These are phyloP conservation scores for Diaporthe citriasiana DNA, from an alignment of 2,329 filamentous ascomycete species.

Conservation along the genomic window DNA sequence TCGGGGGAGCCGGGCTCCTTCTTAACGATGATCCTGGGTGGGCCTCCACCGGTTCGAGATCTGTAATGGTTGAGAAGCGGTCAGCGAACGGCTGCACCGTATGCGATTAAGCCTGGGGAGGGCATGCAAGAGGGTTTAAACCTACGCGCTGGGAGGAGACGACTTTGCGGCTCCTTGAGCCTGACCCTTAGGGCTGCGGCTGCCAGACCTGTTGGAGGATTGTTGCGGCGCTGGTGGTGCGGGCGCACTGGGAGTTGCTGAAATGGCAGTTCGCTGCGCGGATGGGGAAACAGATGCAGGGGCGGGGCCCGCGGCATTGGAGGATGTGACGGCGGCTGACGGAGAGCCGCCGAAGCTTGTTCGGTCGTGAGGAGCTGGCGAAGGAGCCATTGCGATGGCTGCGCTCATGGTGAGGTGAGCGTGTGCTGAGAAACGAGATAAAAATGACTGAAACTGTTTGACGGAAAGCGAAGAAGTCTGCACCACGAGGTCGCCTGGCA, in stretches of 20 bases:
- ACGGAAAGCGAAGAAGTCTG: slow-evolving; percentile 15
- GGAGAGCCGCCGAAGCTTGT: slow-evolving; percentile 68
- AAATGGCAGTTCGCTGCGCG: slow-evolving; percentile 58
- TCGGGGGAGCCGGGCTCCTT: slow-evolving; percentile 82
- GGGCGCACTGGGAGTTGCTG: slow-evolving; percentile 59
- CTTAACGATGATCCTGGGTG: slow-evolving; percentile 91
- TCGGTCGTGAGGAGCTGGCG: slow-evolving; percentile 76
- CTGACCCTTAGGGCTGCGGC: slow-evolving; percentile 66
- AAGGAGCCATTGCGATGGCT: slow-evolving; percentile 77
- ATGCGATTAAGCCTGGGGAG: slow-evolving; percentile 42
- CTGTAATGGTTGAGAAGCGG: slow-evolving; percentile 49
- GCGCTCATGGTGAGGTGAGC: slow-evolving; percentile 70
- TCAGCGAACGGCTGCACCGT: slow-evolving; percentile 45
- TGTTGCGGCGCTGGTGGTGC: slow-evolving; percentile 45
- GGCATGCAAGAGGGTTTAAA: slow-evolving; percentile 44
- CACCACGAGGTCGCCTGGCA: slow-evolving; percentile 22
- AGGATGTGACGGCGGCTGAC: slow-evolving; percentile 56
- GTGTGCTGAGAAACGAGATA: slow-evolving; percentile 19
- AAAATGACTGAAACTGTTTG: slow-evolving; percentile 2
- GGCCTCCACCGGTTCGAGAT: slow-evolving; percentile 67
- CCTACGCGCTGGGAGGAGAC: slow-evolving; percentile 73
- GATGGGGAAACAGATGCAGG: slow-evolving; percentile 58
- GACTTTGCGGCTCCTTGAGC: slow-evolving; percentile 61
- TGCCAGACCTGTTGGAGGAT: slow-evolving; percentile 61
- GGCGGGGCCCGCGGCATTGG: slow-evolving; percentile 50